Base-by-base conservation (phyloP, 192 early-diverging fungal genomes). In the Kappamyces sp. region DNA sequence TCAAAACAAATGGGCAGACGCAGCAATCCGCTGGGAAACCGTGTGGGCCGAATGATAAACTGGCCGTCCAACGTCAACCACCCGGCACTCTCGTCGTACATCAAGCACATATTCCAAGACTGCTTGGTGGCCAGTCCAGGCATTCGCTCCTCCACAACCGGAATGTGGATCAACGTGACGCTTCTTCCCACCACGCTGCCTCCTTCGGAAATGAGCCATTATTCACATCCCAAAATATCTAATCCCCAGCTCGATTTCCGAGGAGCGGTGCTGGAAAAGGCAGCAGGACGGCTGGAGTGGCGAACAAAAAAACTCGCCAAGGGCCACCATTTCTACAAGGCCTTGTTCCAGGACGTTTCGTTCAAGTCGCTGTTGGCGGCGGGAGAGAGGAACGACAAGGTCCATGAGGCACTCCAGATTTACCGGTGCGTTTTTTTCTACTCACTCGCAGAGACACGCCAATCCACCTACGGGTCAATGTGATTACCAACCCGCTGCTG, bases 151-250 rank as follows among this genome's bases (percentile, higher is more conserved):
- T 75, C 73, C 6, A 81, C 79, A 1, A 62, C 62, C 5, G 75
- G 72, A 32, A 70, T 81, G 33, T 81, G 74, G 75, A 57, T 75
- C 62, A 81, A 81, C 63, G 64, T 75, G 43, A 74, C 75, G 5
- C 43, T 81, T 23, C 54, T 74, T 38, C 55, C 40, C 4, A 33
- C 8, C 34, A 31, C 31, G 12, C 33, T 54, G 33, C 7, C 51
- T 46, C 46, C 58, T 13, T 15, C 50, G 23, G 3, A 62, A 23
- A 23, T 23, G 23, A 23, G 23, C 23, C 23, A 23, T 23, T 23
- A 23, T 23, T 23, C 23, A 33, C 69, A 69, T 37, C 66, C 66
- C 8, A 58, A 37, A 50, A 36, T 23, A 12, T 48, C 34, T 3
- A 32, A 61, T 38, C 59, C 58, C 46, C 58, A 3, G 6, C 40